Base-by-base conservation (phyloP, 257 asterid species). In the Solanum medicagineum region DNA sequence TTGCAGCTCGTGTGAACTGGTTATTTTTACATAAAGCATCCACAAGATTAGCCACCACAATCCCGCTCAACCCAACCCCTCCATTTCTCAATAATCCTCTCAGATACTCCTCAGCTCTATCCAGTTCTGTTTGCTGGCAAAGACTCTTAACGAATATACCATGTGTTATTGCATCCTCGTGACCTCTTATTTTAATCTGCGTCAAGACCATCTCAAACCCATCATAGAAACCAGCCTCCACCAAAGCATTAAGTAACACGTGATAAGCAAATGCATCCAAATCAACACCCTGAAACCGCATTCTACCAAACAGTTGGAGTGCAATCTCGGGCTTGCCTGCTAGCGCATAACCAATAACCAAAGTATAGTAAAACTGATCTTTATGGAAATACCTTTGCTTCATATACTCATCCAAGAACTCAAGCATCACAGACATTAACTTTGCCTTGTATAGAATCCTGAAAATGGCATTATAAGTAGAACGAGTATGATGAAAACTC, bases 301-400 rank as follows among this genome's bases (percentile, higher is more conserved):
- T 95, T 89, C 82, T 91, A 77, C 98, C 98, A 49, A 92, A 92
- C 90, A 96, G 85, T 22, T 85, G 89, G 81, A 96, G 93, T 24
- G 99, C 98, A 53, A 84, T 83, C 75, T 94, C 96, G 42, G 93
- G 87, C 83, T 91, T 91, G 1, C 99, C 98, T 0, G 96, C 97
- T 26, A 94, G 87, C 9, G 97, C 87, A 60, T 96, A 96, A 70
- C 99, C 98, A 85, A 93, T 91, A 4, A 96, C 97, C 90, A 95
- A 86, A 40, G 93, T 85, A 77, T 87, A 87, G 74, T 90, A 85
- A 86, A 86, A 93, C 56, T 87, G 71, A 1, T 70, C 90, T 42
- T 70, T 92, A 53, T 89, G 85, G 29, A 29, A 9, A 79, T 86
- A 91, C 57, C 85, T 85, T 57, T 74, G 81, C 87, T 88, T 90